A percentile compares a stretch with the other conserved stretches of the same genome.
Evolutionary conservation across 805 yeast genomes (phyloP).

Genomic region (Saccharomycopsis oosterbeekiorum): DNA sequence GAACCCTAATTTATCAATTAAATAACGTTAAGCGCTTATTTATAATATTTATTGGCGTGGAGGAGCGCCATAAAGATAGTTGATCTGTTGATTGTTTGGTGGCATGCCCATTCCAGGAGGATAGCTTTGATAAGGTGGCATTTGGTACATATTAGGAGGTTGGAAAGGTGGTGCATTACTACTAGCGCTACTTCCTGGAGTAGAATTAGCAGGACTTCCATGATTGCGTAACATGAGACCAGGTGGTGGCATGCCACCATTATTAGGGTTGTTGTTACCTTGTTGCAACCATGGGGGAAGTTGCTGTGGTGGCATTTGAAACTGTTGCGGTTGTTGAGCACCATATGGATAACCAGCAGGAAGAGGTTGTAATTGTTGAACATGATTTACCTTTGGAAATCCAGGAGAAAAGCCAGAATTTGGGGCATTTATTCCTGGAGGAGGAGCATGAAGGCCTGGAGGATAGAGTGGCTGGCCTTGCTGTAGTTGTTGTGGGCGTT

Average conservation of each 20-base stretch:
- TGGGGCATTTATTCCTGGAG: constrained; percentile 4
- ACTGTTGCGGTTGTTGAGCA: constrained; percentile 10
- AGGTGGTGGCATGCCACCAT: constrained; percentile 1
- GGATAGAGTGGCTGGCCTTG: constrained; percentile 14
- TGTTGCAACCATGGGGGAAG: constrained; percentile 10
- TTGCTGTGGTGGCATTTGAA: constrained; percentile 20
- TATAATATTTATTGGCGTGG: not conserved
- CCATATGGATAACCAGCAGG: constrained; percentile 19
- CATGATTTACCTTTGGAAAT: constrained; percentile 12
- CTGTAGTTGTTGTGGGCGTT: constrained; percentile 19
- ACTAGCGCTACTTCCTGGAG: not conserved
- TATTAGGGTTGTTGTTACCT: not conserved
- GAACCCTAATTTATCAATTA: not conserved
- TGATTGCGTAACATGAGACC: not conserved
- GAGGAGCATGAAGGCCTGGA: constrained; percentile 6
- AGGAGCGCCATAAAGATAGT: not conserved
- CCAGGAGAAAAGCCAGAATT: constrained; percentile 15
- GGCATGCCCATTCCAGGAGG: not conserved
- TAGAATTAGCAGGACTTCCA: not conserved
- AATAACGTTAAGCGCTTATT: not conserved
- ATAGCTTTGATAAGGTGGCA: constrained; percentile 1
- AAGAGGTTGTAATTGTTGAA: constrained; percentile 13
- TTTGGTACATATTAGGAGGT: not conserved
- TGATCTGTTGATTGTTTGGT: not conserved
- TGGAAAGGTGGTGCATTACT: not conserved